Conservation (phyloP, 2,329 filamentous ascomycete species). For the Mollisiaceae sp. region DNA sequence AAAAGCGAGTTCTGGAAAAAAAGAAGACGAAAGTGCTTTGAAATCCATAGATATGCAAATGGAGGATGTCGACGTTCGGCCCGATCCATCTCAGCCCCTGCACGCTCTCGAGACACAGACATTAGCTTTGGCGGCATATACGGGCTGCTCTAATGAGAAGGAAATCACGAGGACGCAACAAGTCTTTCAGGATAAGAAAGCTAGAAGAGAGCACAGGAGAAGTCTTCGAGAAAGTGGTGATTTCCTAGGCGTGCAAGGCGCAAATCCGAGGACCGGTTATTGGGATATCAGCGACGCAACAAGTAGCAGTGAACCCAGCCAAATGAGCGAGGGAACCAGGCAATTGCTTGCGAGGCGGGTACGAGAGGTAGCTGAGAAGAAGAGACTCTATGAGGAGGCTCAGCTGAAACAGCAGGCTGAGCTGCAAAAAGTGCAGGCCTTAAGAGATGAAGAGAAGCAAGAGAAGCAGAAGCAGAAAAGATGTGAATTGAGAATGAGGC, state of each 20-base stretch:
- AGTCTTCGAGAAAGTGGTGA: constrained; percentile 60
- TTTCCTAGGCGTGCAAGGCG: constrained; percentile 62
- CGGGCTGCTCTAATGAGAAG: constrained; percentile 35
- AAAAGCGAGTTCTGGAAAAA: neutral
- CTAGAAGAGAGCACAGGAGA: constrained; percentile 46
- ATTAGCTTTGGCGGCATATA: neutral
- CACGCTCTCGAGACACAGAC: neutral
- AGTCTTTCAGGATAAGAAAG: constrained; percentile 30
- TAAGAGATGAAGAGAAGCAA: constrained; percentile 48
- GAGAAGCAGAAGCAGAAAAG: constrained; percentile 45
- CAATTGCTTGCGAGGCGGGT: constrained; percentile 39
- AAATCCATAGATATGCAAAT: neutral
- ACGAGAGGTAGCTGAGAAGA: constrained; percentile 24
- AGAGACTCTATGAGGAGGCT: constrained; percentile 43
- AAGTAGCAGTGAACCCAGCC: constrained; percentile 31
- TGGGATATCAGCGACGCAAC: constrained; percentile 55
- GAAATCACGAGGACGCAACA: constrained; percentile 36
- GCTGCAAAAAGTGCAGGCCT: constrained; percentile 44
- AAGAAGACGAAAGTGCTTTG: neutral
- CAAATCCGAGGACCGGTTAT: constrained; percentile 61
- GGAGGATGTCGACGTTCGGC: neutral
- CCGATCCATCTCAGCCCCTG: neutral
- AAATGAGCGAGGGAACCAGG: constrained; percentile 41
- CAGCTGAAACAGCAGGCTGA: constrained; percentile 41
- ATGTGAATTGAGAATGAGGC: constrained; percentile 53